Conservation (phyloP, 805 yeast species). For the Lachancea thermotolerans region DNA sequence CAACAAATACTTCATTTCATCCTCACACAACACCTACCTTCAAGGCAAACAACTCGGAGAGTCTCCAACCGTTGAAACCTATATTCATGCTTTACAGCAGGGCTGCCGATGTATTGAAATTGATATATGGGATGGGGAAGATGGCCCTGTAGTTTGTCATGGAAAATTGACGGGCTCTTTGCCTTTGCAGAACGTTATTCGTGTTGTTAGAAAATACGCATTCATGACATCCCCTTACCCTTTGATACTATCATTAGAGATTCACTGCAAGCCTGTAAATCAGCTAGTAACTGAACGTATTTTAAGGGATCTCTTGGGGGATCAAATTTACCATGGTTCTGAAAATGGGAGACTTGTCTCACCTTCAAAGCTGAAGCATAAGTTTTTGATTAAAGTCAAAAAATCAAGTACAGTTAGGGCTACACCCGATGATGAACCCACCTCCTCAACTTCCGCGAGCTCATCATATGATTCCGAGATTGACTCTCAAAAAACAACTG, state of each 20-base stretch:
- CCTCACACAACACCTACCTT: constrained; percentile 91
- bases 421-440: constrained; percentile 6
- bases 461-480: constrained; percentile 30
- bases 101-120: constrained; percentile 95
- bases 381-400: constrained; percentile 73
- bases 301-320: constrained; percentile 54
- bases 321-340: constrained; percentile 37
- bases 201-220: constrained; percentile 74
- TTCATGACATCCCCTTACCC: constrained; percentile 87
- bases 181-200: constrained; percentile 59
- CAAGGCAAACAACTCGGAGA: constrained; percentile 85
- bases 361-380: constrained; percentile 65
- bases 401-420: constrained; percentile 31
- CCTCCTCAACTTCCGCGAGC: constrained; percentile 29
- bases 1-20: constrained; percentile 81
- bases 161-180: constrained; percentile 82
- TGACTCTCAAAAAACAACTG: constrained; percentile 14
- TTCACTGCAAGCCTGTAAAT: constrained; percentile 63
- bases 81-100: constrained; percentile 75
- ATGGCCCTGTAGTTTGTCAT: constrained; percentile 83
- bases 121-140: constrained; percentile 86
- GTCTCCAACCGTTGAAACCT: constrained; percentile 82
- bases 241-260: constrained; percentile 75
- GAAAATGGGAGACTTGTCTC: constrained; percentile 47
- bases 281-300: constrained; percentile 54